Evolutionary conservation across 2,329 filamentous ascomycete species (phyloP).

Genomic region (Corniculantispora saksenae): DNA sequence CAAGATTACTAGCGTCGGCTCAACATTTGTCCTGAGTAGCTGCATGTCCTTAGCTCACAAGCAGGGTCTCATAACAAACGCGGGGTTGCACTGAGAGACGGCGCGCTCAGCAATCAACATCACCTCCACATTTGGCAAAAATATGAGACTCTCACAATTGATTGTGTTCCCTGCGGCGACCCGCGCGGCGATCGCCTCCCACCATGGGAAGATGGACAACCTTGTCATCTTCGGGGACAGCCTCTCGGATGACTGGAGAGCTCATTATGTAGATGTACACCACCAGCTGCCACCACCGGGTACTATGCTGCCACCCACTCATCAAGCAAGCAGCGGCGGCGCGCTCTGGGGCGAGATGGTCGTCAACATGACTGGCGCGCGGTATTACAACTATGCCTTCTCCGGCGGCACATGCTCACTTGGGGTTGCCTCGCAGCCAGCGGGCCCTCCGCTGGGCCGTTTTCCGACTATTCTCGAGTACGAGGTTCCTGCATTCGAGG

Average conservation of each 20-base stretch:
- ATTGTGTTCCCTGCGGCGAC: background rate
- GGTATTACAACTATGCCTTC: conserved; percentile 70
- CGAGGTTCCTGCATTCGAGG: conserved; percentile 58
- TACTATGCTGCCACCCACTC: conserved; percentile 44
- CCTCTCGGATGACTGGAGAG: conserved; percentile 72
- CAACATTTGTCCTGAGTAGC: too few relatives aligned
- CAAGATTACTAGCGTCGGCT: too few relatives aligned
- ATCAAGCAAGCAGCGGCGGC: conserved; percentile 63
- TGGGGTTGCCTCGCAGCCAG: conserved; percentile 56
- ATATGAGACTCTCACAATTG: background rate
- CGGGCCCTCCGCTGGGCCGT: conserved; percentile 28
- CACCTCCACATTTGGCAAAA: background rate
- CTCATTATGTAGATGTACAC: conserved; percentile 64
- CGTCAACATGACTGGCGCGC: conserved; percentile 56
- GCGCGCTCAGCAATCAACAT: too few relatives aligned
- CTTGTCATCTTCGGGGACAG: conserved; percentile 74
- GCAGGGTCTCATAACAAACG: too few relatives aligned
- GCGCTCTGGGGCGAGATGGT: conserved; percentile 70
- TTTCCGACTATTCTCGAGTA: conserved; percentile 67
- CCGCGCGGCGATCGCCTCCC: background rate
- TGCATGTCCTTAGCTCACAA: too few relatives aligned
- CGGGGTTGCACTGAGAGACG: too few relatives aligned
- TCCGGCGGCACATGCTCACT: conserved; percentile 73
- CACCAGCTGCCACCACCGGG: conserved; percentile 65
- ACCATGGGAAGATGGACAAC: conserved; percentile 47